Percentiles rank a stretch among this genome's conserved stretches.
Evolutionary conservation across 148 eudicot species (phyloP).

Genomic region (Dysphania ambrosioides): DNA sequence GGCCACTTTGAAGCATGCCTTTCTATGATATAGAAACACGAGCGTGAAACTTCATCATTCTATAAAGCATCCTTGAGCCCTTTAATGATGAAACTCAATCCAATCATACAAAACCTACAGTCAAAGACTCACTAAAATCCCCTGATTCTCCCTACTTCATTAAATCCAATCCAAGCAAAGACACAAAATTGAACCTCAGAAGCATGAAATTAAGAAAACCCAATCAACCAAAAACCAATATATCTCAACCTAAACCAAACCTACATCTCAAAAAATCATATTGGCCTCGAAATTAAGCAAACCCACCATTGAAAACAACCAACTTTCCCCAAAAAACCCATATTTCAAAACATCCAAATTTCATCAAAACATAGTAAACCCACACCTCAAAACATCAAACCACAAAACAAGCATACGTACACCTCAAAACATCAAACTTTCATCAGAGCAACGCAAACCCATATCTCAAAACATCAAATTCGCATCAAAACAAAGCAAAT

Average conservation of each 20-base stretch:
- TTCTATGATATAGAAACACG: not conserved
- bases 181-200: not conserved
- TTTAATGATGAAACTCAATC: not conserved
- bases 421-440: too few relatives aligned
- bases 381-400: too few relatives aligned
- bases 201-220: not conserved
- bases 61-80: not conserved
- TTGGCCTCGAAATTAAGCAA: not conserved
- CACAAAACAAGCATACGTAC: too few relatives aligned
- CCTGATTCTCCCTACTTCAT: not conserved
- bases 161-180: not conserved
- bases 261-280: constrained; percentile 18
- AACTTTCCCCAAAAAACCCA: too few relatives aligned
- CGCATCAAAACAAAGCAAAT: not conserved
- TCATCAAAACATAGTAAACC: too few relatives aligned
- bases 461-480: constrained; percentile 16
- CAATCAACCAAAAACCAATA: constrained; percentile 20
- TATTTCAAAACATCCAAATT: too few relatives aligned
- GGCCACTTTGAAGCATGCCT: not conserved
- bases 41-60: not conserved
- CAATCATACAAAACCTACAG: not conserved
- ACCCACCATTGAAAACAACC: too few relatives aligned
- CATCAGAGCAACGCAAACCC: too few relatives aligned
- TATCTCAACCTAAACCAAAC: not conserved
- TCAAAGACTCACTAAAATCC: not conserved